Evolutionary conservation across 2,329 filamentous ascomycete species (phyloP), one percentile per base, ranked within the genome.

Genomic region (Colletotrichum sublineola): DNA sequence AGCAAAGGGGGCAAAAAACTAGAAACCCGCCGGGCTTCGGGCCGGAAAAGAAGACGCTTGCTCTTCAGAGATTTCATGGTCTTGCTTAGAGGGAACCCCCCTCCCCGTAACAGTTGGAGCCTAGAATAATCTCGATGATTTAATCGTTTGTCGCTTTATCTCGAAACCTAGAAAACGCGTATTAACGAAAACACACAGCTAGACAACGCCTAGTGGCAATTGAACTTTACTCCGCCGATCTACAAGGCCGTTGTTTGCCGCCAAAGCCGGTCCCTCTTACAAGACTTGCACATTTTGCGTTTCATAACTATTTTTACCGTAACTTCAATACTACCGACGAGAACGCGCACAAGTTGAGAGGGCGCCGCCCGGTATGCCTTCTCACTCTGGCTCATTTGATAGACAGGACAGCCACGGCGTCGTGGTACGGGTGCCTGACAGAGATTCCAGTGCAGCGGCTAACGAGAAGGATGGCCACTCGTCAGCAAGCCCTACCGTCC

Each of bases 401-500:
- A 42, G 31, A 61, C 66, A 56, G 55, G 66, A 65, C 46, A 70
- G 52, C 70, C 60, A 70, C 70, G 70, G 29, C 29, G 48, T 31
- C 67, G 61, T 70, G 70, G 55, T 70, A 29, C 70, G 36, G 67
- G 44, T 61, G 60, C 70, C 70, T 70, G 66, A 73, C 70, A 70
- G 46, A 42, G 48, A 36, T 73, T 65, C 55, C 66, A 70, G 67
- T 48, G 61, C 55, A 50, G 46, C 38, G 40, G 70, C 65, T 36
- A 60, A 61, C 42, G 48, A 73, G 55, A 70, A 73, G 67, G 38
- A 61, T 69, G 61, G 46, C 31, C 18, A 61, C 24, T 64, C 48
- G 42, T 33, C 70, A 31, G n/a, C 31, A 14, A 62, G 55, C 48
- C 60, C 67, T 18, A 11, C 40, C 20, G 55, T 18, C 15, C 48